These are phyloP conservation scores for Thuidium tamariscinum DNA, from an alignment of 225 moss, liverwort and hornwort species.

Conservation along the genomic window DNA sequence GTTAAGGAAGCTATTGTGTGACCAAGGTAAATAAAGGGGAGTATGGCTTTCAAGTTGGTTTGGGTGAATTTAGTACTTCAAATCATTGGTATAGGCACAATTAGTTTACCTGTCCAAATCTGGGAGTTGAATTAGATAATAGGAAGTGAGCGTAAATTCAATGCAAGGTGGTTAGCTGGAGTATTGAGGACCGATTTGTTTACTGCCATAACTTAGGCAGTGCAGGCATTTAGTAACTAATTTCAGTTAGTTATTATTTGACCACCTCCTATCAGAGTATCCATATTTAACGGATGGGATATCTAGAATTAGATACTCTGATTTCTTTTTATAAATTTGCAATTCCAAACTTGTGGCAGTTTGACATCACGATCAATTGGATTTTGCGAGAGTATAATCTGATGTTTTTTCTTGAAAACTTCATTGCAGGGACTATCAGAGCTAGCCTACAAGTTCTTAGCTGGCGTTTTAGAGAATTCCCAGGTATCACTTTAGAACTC, in stretches of 20 bases:
- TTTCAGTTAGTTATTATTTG: background rate
- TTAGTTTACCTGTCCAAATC: background rate
- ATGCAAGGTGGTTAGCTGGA: background rate
- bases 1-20: background rate
- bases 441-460: slow-evolving; percentile 64
- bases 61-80: background rate
- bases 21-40: background rate
- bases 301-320: background rate
- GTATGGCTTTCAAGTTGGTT: background rate
- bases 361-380: background rate
- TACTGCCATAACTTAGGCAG: background rate
- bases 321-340: background rate
- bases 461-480: slow-evolving; percentile 64
- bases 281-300: background rate
- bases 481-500: slow-evolving; percentile 19
- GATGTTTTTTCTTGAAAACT: background rate
- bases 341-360: background rate
- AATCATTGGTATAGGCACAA: background rate
- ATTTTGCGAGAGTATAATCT: background rate
- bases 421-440: slow-evolving; percentile 52
- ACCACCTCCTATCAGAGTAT: background rate
- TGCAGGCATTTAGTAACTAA: background rate
- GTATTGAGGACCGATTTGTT: background rate
- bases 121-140: background rate
- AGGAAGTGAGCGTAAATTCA: background rate